phyloP scores from a whole-genome alignment of 2,329 filamentous ascomycete genomes.

The Xylaria sp. region DNA sequence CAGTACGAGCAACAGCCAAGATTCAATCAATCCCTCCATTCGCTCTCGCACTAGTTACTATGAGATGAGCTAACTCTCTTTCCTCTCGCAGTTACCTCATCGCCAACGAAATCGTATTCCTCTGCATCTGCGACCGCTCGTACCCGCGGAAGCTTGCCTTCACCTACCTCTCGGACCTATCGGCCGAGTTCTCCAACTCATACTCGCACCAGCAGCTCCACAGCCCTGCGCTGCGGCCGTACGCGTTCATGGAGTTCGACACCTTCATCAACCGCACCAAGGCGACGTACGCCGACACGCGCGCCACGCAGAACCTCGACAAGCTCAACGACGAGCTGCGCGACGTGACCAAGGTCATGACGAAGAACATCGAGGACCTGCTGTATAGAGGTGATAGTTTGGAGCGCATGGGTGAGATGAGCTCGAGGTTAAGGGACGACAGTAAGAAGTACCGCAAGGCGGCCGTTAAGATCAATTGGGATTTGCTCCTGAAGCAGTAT shows the following conservation, averaged over 20 bases:
- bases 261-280: constrained; percentile 95
- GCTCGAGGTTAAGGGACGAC: constrained; percentile 86
- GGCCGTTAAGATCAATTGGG: constrained; percentile 97
- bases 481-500: constrained; percentile 95
- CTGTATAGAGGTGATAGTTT: constrained; percentile 93
- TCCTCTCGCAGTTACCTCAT: constrained; percentile 77
- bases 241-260: constrained; percentile 98
- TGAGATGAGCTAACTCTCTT: constrained; percentile 13
- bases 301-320: constrained; percentile 91
- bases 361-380: constrained; percentile 98
- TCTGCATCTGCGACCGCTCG: constrained; percentile 91
- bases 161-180: constrained; percentile 94
- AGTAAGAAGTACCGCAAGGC: constrained; percentile 94
- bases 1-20: constrained; percentile 69
- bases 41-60: neutral
- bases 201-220: constrained; percentile 81
- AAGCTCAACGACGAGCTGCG: constrained; percentile 96
- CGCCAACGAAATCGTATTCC: constrained; percentile 83
- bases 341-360: constrained; percentile 99
- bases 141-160: constrained; percentile 99
- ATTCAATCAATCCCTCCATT: neutral
- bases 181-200: constrained; percentile 88
- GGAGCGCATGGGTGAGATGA: constrained; percentile 97
- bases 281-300: constrained; percentile 91
- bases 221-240: constrained; percentile 81